phyloP scores from a whole-genome alignment of 495 filamentous ascomycete genomes.

The Pyrenopolyporus hunteri region DNA sequence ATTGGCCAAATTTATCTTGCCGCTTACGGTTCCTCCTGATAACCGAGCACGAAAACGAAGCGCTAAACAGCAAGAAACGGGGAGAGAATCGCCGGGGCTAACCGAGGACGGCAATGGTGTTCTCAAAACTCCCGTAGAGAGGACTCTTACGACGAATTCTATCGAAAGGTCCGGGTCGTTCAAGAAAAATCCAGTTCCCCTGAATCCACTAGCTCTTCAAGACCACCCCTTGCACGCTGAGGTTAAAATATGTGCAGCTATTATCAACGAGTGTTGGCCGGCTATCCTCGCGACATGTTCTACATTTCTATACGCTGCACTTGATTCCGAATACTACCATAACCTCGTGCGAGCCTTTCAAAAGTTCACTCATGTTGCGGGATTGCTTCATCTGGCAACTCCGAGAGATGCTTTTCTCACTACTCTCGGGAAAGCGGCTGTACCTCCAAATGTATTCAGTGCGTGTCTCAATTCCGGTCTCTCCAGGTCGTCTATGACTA shows the following conservation, averaged over 20 bases:
- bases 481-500: conserved; percentile 46
- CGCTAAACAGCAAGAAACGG: conserved; percentile 46
- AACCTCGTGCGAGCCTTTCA: conserved; percentile 92
- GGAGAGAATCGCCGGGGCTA: conserved; percentile 51
- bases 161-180: conserved; percentile 54
- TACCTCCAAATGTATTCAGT: conserved; percentile 75
- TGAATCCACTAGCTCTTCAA: conserved; percentile 79
- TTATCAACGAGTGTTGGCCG: conserved; percentile 94
- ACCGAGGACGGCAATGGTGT: conserved; percentile 37
- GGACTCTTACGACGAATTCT: conserved; percentile 47
- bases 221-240: conserved; percentile 72
- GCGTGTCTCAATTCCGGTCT: conserved; percentile 60
- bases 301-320: conserved; percentile 86
- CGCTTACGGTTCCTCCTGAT: conserved; percentile 77
- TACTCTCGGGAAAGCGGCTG: conserved; percentile 88
- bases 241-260: conserved; percentile 74
- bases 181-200: conserved; percentile 68
- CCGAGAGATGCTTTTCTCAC: conserved; percentile 94
- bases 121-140: conserved; percentile 42
- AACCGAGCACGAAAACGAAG: conserved; percentile 57
- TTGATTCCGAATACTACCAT: conserved; percentile 95
- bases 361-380: conserved; percentile 93
- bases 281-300: conserved; percentile 92
- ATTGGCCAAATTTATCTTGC: conserved; percentile 89
- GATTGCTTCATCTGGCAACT: conserved; percentile 80